Conservation (phyloP, 208 protist genomes). For the Leishmania aethiopica region DNA sequence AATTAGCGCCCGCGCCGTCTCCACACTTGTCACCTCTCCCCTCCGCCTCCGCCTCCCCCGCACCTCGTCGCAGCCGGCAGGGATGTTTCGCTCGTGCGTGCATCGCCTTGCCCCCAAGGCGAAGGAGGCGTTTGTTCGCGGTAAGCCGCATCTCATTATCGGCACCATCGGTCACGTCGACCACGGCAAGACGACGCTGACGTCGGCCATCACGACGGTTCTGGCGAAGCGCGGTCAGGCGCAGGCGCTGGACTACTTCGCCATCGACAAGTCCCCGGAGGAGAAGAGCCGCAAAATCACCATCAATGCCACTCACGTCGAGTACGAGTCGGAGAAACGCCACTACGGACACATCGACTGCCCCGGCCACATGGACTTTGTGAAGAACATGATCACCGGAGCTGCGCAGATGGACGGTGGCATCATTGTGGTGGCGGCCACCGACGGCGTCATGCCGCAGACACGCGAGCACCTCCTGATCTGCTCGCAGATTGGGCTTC, state of each 20-base stretch:
- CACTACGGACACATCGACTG: conserved; percentile 99
- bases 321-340: conserved; percentile 99
- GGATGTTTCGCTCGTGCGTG: conserved; percentile 42
- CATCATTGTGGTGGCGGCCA: conserved; percentile 93
- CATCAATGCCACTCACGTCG: conserved; percentile 98
- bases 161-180: conserved; percentile 99
- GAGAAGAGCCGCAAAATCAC: conserved; percentile 99
- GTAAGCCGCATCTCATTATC: conserved; percentile 98
- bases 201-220: conserved; percentile 97
- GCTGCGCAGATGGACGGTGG: conserved; percentile 96
- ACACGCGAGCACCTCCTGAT: conserved; percentile 99
- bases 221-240: conserved; percentile 86
- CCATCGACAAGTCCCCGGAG: conserved; percentile 99
- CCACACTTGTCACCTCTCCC: not conserved
- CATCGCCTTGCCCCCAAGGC: conserved; percentile 26
- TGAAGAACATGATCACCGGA: conserved; percentile 99
- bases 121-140: conserved; percentile 93
- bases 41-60: not conserved
- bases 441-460: conserved; percentile 98
- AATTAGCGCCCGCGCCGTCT: not conserved
- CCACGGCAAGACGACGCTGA: conserved; percentile 99
- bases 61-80: not conserved
- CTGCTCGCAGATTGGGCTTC: conserved; percentile 97
- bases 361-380: conserved; percentile 99
- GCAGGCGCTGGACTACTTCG: conserved; percentile 94